Base-by-base conservation (phyloP, 1,284 basidiomycete genomes). In the Rhodotorula sp. region DNA sequence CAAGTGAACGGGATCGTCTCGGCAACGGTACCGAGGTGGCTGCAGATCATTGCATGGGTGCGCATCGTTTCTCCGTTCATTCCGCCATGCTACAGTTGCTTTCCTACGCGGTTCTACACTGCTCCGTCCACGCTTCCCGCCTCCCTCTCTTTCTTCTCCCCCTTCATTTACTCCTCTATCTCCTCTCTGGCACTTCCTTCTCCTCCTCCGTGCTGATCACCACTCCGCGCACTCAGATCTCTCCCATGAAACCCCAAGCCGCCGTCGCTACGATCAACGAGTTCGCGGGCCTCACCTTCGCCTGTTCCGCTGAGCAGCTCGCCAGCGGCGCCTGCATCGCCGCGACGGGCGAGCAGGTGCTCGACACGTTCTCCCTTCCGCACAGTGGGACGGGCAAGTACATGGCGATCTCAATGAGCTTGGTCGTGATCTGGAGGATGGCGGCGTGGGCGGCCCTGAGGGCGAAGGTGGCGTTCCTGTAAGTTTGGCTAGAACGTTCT, bases 201-300 rank as follows among this genome's bases (percentile, higher is more conserved):
- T 8, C 36, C 46, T n/a, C 41, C 27, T 5, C 17, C 17, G 10
- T 15, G 8, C 36, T 32, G 15, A 27, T 25, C 29, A 10, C 19
- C 21, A 10, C 13, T 34, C 13, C 29, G 8, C n/a, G 7, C 41
- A 72, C 39, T 62, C 71, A 76, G 71, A 66, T 71, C n/a, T 73
- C 77, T 13, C 77, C 78, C 0, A 76, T 78, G 70, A 79, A 80
- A 66, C 74, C 75, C 36, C 80, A 81, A 22, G 80, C 80, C 10
- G 72, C 78, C 25, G 70, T 84, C 21, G 80, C 82, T 54, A 79
- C 83, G 61, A 84, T 84, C 80, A 84, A 85, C 77, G 83, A 84
- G 70, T 77, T 80, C 32, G 56, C 74, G 13, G 83, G 83, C 9
- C 73, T 80, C 7, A 39, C 62, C 19, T 83, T 85, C 76, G 51